Conservation (phyloP, 78 protist species). For the Planoprotostelium fungivorum region DNA sequence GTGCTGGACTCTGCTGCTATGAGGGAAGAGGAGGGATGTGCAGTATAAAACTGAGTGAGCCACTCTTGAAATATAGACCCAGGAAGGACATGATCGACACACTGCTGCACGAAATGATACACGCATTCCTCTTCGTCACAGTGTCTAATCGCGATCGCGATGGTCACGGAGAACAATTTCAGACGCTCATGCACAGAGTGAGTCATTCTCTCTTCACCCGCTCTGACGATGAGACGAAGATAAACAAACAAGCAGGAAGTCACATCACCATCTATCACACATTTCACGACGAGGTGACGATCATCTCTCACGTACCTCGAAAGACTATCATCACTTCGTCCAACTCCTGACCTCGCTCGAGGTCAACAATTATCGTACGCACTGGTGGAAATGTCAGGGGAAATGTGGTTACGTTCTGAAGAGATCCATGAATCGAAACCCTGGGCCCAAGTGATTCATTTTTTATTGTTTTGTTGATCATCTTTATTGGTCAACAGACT, state of each 20-base stretch:
- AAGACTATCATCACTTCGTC: too few species aligned
- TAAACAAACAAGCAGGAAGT: not conserved
- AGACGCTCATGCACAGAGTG: not conserved
- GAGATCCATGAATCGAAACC: not conserved
- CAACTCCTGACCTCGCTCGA: too few species aligned
- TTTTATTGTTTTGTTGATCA: not conserved
- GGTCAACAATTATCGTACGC: constrained; percentile 34
- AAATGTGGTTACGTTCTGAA: not conserved
- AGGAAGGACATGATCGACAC: constrained; percentile 30
- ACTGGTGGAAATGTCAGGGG: constrained; percentile 34
- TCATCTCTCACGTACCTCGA: too few species aligned
- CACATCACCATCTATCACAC: constrained; percentile 38
- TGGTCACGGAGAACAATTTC: constrained; percentile 30
- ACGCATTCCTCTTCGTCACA: constrained; percentile 56
- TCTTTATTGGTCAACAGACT: not conserved
- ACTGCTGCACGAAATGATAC: constrained; percentile 59
- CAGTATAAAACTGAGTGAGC: constrained; percentile 16
- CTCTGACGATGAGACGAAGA: too few species aligned
- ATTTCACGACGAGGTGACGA: constrained; percentile 60
- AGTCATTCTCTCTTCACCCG: not conserved
- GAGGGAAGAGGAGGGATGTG: constrained; percentile 1
- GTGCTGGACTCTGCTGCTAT: constrained; percentile 31
- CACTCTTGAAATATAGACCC: constrained; percentile 40
- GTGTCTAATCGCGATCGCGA: constrained; percentile 8
- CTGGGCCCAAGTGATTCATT: not conserved